phyloP scores from a whole-genome alignment of 257 asterid species.

The Scutellaria baicalensis region DNA sequence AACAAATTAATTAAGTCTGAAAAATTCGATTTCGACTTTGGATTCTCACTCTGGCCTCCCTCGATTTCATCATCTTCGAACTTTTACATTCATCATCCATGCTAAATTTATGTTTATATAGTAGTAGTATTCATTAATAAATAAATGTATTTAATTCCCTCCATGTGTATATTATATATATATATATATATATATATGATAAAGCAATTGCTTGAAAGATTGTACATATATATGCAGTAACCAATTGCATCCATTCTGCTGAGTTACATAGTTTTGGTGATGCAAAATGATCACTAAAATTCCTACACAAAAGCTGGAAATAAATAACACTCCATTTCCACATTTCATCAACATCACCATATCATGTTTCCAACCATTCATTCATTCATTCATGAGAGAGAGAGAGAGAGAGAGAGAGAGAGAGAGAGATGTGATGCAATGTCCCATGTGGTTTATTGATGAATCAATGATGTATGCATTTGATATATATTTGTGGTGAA shows the following conservation, averaged over 20 bases:
- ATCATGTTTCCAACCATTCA: not conserved
- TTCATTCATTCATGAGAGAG: too few species aligned
- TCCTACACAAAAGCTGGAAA: constrained; percentile 11
- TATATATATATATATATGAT: too few species aligned
- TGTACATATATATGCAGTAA: not conserved
- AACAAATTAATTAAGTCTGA: too few species aligned
- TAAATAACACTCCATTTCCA: not conserved
- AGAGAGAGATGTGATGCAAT: not conserved
- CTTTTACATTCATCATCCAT: too few species aligned
- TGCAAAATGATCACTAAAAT: constrained; percentile 10
- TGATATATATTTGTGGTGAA: not conserved
- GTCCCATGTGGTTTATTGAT: not conserved
- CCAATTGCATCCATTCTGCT: not conserved
- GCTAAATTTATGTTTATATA: too few species aligned
- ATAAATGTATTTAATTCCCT: too few species aligned
- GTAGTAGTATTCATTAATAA: too few species aligned
- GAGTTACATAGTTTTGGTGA: constrained; percentile 8
- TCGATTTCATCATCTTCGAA: too few species aligned
- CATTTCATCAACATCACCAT: not conserved
- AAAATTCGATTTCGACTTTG: too few species aligned
- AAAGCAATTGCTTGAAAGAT: too few species aligned
- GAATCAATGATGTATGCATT: not conserved
- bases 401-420: not conserved
- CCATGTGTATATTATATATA: too few species aligned
- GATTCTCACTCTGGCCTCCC: too few species aligned